Percentiles rank a stretch among this genome's conserved stretches.
phyloP scores from a whole-genome alignment of 1,284 basidiomycete species.

The Melanopsichium pennsylvanicum region DNA sequence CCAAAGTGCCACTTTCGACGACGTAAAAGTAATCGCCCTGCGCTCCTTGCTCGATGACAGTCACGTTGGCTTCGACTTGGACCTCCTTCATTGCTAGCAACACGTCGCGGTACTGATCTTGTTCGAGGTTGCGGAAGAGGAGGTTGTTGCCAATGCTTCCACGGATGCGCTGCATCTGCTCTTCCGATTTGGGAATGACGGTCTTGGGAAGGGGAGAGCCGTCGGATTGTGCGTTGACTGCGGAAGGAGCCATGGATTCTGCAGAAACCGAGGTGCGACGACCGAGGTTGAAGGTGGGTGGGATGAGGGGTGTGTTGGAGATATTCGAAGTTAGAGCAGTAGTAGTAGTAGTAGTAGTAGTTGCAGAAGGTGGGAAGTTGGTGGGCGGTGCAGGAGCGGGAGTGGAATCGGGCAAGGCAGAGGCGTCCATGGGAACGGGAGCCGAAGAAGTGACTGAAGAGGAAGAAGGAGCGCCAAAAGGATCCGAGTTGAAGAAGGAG shows the following conservation, averaged over 20 bases:
- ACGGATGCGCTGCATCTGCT: conserved; percentile 87
- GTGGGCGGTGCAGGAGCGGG: conserved; percentile 3
- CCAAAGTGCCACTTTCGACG: conserved; percentile 85
- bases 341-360: no score
- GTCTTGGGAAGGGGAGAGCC: conserved; percentile 37
- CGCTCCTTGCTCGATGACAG: conserved; percentile 94
- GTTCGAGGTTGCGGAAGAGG: conserved; percentile 93
- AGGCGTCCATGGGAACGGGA: conserved; percentile 20
- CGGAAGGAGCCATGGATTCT: conserved; percentile 84
- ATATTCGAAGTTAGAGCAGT: no score
- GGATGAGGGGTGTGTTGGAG: conserved; percentile 64
- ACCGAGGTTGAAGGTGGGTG: conserved; percentile 76
- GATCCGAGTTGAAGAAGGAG: conserved; percentile 35
- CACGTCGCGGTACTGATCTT: conserved; percentile 91
- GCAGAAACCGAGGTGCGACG: conserved; percentile 93
- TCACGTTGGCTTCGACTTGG: conserved; percentile 75
- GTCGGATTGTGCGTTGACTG: conserved; percentile 18
- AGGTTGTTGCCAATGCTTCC: conserved; percentile 87
- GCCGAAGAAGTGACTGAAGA: conserved; percentile 5
- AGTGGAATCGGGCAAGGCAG: conserved; percentile 14
- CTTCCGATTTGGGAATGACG: conserved; percentile 76
- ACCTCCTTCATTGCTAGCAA: conserved; percentile 95
- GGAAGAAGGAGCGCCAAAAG: conserved; percentile 13
- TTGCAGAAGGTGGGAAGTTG: conserved; percentile 9
- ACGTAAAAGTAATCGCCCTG: conserved; percentile 98